phyloP scores from a whole-genome alignment of 2,329 filamentous ascomycete genomes.

The Trichothecium sympodiale region DNA sequence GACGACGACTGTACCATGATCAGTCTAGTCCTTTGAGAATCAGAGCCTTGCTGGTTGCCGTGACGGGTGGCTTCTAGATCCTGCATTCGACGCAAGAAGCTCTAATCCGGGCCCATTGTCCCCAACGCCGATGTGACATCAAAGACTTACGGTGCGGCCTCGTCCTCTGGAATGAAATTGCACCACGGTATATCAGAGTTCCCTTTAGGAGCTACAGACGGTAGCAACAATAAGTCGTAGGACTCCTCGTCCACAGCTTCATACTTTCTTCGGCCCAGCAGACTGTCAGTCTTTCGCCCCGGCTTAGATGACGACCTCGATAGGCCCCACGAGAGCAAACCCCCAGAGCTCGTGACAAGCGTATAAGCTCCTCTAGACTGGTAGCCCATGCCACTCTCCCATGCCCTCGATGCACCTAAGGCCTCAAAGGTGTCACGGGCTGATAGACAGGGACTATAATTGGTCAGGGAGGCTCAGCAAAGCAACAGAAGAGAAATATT shows the following conservation, averaged over 20 bases:
- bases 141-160: conserved; percentile 20
- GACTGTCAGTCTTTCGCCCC: not conserved
- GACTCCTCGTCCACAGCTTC: conserved; percentile 26
- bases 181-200: conserved; percentile 14
- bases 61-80: conserved; percentile 43
- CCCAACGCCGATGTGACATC: conserved; percentile 36
- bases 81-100: conserved; percentile 33
- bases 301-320: not conserved
- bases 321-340: not conserved
- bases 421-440: no score
- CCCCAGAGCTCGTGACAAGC: conserved; percentile 9
- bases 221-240: conserved; percentile 31
- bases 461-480: no score
- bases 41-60: not conserved
- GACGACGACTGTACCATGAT: conserved; percentile 52
- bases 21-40: conserved; percentile 3
- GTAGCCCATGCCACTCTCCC: not conserved
- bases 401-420: no score
- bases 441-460: no score
- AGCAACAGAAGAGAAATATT: no score
- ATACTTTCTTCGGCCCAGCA: conserved; percentile 5
- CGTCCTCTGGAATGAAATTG: conserved; percentile 15
- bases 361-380: conserved; percentile 13
- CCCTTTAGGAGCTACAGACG: conserved; percentile 27
- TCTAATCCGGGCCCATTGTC: conserved; percentile 31